Conservation (phyloP, 305 asterid genomes). For the Striga hermonthica region DNA sequence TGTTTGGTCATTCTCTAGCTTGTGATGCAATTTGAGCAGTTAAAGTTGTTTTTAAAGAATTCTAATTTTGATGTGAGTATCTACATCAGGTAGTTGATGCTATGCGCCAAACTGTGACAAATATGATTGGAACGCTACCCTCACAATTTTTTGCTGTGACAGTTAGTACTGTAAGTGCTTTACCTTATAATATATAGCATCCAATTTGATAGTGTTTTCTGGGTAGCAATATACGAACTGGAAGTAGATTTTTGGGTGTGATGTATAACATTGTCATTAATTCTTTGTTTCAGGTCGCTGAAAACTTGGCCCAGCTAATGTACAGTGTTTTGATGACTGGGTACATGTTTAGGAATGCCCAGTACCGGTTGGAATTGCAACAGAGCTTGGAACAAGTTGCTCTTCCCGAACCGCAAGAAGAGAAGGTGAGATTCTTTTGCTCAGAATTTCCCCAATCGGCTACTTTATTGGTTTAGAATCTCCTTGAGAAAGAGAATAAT, state of each 20-base stretch:
- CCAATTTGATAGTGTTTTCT: not conserved
- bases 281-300: conserved; percentile 59
- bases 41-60: conserved; percentile 9
- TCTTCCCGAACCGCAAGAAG: conserved; percentile 79
- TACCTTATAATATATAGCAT: conserved; percentile 4
- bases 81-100: conserved; percentile 82
- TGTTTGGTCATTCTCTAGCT: conserved; percentile 16
- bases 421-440: conserved; percentile 42
- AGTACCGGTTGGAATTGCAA: conserved; percentile 84
- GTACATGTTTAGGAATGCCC: conserved; percentile 92
- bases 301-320: conserved; percentile 95
- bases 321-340: conserved; percentile 98
- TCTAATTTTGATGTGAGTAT: conserved; percentile 12
- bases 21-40: not conserved
- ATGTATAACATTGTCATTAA: conserved; percentile 27
- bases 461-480: conserved; percentile 17
- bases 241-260: conserved; percentile 18
- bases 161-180: conserved; percentile 70
- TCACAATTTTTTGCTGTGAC: conserved; percentile 90
- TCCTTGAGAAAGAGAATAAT: conserved; percentile 1
- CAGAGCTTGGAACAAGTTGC: conserved; percentile 94
- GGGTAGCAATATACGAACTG: not conserved
- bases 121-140: conserved; percentile 95
- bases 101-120: conserved; percentile 94
- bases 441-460: conserved; percentile 13